These are phyloP conservation scores for Quercus variabilis DNA, from an alignment of 306 rosid species.

Conservation along the genomic window DNA sequence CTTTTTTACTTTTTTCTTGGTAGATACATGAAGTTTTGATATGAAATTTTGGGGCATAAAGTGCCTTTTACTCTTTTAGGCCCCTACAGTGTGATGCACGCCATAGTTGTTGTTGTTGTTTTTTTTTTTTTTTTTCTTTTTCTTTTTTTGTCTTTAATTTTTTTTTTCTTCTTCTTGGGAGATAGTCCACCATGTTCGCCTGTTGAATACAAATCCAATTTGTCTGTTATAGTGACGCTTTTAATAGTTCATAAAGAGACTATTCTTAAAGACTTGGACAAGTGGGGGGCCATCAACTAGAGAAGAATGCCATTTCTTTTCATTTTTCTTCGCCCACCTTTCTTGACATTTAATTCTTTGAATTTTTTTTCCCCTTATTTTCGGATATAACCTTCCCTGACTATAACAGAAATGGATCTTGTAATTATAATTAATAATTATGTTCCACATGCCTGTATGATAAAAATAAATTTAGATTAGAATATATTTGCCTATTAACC, in stretches of 20 bases:
- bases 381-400: conserved; percentile 9
- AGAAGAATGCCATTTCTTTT: not conserved
- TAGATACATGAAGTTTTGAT: not conserved
- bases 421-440: not conserved
- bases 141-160: too few species aligned
- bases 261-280: conserved; percentile 7
- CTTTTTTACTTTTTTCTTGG: not conserved
- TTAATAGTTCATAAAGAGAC: not conserved
- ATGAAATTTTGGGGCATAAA: not conserved
- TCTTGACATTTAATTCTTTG: conserved; percentile 30
- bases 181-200: not conserved
- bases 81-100: not conserved
- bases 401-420: not conserved
- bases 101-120: not conserved
- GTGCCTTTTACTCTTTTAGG: not conserved
- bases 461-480: not conserved
- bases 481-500: not conserved
- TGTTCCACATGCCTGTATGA: not conserved
- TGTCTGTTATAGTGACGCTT: conserved; percentile 9
- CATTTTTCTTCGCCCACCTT: conserved; percentile 27
- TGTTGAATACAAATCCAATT: not conserved
- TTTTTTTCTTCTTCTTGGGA: not conserved
- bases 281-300: not conserved
- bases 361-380: not conserved
- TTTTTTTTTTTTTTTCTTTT: too few species aligned